Evolutionary conservation across 2,329 filamentous ascomycete species (phyloP).

Genomic region (Mycosphaerella sp.): DNA sequence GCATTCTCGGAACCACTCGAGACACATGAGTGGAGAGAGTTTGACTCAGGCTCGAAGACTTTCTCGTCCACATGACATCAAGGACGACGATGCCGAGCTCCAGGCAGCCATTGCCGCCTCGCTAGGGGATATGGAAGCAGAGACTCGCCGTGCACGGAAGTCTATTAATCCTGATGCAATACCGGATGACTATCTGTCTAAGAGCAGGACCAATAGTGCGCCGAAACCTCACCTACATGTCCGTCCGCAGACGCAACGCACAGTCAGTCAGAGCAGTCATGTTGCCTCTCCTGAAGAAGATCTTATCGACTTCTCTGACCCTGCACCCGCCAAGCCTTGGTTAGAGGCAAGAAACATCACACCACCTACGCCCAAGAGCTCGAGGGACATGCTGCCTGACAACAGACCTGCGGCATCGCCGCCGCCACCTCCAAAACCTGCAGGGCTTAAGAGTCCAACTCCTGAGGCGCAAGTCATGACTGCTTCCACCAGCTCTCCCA

Average conservation of each 20-base stretch:
- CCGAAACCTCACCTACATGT: background rate
- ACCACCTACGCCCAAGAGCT: background rate
- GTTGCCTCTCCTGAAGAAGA: constrained; percentile 33
- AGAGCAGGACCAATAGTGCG: constrained; percentile 2
- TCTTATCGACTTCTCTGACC: constrained; percentile 46
- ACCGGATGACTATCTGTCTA: constrained; percentile 1
- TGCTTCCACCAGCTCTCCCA: constrained; percentile 14
- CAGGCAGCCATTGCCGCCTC: constrained; percentile 45
- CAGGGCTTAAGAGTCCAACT: constrained; percentile 38
- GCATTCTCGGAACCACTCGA: constrained; percentile 28
- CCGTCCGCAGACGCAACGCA: constrained; percentile 3
- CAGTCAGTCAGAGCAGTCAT: background rate
- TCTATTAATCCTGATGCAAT: constrained; percentile 36
- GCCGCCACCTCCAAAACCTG: constrained; percentile 34
- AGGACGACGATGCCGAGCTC: constrained; percentile 45
- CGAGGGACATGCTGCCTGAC: background rate
- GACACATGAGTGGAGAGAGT: constrained; percentile 30
- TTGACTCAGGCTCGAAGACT: constrained; percentile 31
- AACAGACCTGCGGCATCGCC: constrained; percentile 25
- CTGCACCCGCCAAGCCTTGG: constrained; percentile 27
- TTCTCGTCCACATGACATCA: constrained; percentile 31
- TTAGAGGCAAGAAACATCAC: constrained; percentile 13
- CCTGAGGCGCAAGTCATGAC: constrained; percentile 22
- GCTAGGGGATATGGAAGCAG: constrained; percentile 40
- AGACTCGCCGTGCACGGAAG: constrained; percentile 33